Base-by-base conservation (phyloP, 2,329 filamentous ascomycete genomes). In the Lasiodiplodia sp. region DNA sequence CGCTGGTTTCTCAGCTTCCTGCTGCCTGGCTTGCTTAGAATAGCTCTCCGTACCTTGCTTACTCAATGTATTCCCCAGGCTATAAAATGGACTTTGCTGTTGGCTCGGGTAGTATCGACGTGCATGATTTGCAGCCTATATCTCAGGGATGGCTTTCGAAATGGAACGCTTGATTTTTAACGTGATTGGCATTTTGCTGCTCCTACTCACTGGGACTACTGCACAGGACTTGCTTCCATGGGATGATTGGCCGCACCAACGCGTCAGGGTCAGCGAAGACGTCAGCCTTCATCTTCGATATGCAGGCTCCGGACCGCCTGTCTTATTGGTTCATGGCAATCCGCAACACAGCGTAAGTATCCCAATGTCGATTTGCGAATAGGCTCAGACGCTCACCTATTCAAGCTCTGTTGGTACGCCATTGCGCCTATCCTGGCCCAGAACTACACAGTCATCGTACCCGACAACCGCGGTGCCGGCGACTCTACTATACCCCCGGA, bases 401-500 rank as follows among this genome's bases (percentile, higher is more conserved):
- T 40, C 37, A 23, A 58, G 55, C 55, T 58, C n/a, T 58, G 18
- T 12, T 58, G 55, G 55, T 21, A 58, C 55, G 21, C 55, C 10
- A 40, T 58, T 12, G 55, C 16, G 28, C 55, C 55, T 11, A 40
- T 40, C 1, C 55, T 58, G n/a, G 55, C 55, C 14, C 55, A 58
- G 37, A 68, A 72, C 40, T 64, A 71, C 52, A 72, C 70, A 10
- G 72, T 72, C 31, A 71, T 73, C 49, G 68, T 63, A 16, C 70
- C 71, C 16, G 71, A 71, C 67, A 72, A 60, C 11, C 70, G 71
- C 23, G 70, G 71, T 16, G 51, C 44, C 16, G 72, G 72, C 4
- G 69, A 72, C n/a, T 82, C 80, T 0, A 79, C 79, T 2, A 72
- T 83, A 7, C 78, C 81, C 0, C 71, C 75, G 0, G 73, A 79